These are phyloP conservation scores for Nemania sp. DNA, from an alignment of 2,329 filamentous ascomycete species.

Conservation along the genomic window DNA sequence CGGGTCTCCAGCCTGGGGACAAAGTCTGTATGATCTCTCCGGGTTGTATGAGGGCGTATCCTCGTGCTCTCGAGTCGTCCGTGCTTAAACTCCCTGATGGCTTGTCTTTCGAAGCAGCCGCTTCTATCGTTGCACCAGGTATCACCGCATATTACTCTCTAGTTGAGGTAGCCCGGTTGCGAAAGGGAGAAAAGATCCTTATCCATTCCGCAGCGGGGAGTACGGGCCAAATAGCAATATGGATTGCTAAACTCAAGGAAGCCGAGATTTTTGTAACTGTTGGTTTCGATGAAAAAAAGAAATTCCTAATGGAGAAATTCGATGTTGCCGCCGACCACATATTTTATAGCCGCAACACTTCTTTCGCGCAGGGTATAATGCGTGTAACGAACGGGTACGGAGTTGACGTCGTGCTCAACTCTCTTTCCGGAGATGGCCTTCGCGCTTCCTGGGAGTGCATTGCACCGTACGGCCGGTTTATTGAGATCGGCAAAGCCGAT, in stretches of 20 bases:
- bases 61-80: slow-evolving; percentile 30
- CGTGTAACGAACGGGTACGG: slow-evolving; percentile 49
- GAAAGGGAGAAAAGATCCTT: slow-evolving; percentile 43
- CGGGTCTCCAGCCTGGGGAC: slow-evolving; percentile 38
- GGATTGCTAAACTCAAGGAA: slow-evolving; percentile 37
- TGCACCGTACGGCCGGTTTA: slow-evolving; percentile 52
- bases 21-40: slow-evolving; percentile 21
- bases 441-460: slow-evolving; percentile 53
- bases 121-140: slow-evolving; percentile 34
- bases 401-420: slow-evolving; percentile 53
- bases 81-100: slow-evolving; percentile 34
- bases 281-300: slow-evolving; percentile 49
- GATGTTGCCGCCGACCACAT: slow-evolving; percentile 51
- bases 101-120: slow-evolving; percentile 35
- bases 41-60: slow-evolving; percentile 42
- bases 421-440: slow-evolving; percentile 50
- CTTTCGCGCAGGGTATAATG: slow-evolving; percentile 49
- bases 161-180: slow-evolving; percentile 44
- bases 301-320: slow-evolving; percentile 49
- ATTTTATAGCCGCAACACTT: slow-evolving; percentile 49
- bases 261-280: slow-evolving; percentile 52
- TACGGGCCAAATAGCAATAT: slow-evolving; percentile 42
- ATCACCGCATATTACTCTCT: slow-evolving; percentile 50
- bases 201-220: slow-evolving; percentile 45
- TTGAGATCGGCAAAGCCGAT: slow-evolving; percentile 54